Conservation (phyloP, 2,329 filamentous ascomycete species). For the Claviceps sp. region DNA sequence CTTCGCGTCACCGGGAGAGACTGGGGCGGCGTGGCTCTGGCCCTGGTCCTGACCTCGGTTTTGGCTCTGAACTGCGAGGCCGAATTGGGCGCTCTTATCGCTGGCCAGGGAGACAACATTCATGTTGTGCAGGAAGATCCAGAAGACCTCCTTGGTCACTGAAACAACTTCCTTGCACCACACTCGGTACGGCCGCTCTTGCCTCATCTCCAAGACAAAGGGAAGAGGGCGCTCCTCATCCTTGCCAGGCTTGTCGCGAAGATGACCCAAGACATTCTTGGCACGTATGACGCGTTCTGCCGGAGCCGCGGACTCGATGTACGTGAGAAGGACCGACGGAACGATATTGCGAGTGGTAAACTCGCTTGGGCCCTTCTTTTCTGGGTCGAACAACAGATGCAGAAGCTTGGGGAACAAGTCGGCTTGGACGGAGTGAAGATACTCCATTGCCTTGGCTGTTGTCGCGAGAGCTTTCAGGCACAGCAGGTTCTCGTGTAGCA, state of each 20-base stretch:
- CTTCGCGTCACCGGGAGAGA: constrained; percentile 10
- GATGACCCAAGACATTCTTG: constrained; percentile 59
- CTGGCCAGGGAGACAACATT: constrained; percentile 65
- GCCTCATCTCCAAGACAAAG: constrained; percentile 83
- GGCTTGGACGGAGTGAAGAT: constrained; percentile 65
- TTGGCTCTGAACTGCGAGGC: not conserved
- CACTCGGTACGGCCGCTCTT: constrained; percentile 74
- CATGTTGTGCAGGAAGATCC: constrained; percentile 93
- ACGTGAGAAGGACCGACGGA: constrained; percentile 77
- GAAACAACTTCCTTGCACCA: constrained; percentile 90
- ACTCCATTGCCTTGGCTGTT: constrained; percentile 71
- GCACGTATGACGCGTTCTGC: constrained; percentile 56
- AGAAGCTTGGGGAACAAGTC: constrained; percentile 78
- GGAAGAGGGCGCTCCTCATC: constrained; percentile 65
- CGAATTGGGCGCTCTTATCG: constrained; percentile 18
- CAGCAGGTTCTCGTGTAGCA: constrained; percentile 82
- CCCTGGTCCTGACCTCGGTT: not conserved
- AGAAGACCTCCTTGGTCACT: constrained; percentile 96
- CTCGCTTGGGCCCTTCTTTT: constrained; percentile 93
- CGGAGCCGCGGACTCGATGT: constrained; percentile 56
- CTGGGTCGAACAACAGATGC: constrained; percentile 88
- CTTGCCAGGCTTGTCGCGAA: constrained; percentile 65
- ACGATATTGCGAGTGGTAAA: constrained; percentile 89
- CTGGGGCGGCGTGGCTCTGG: not conserved
- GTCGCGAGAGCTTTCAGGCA: constrained; percentile 93